phyloP scores from a whole-genome alignment of 1,284 basidiomycete species.

The Calocybe gambosa region DNA sequence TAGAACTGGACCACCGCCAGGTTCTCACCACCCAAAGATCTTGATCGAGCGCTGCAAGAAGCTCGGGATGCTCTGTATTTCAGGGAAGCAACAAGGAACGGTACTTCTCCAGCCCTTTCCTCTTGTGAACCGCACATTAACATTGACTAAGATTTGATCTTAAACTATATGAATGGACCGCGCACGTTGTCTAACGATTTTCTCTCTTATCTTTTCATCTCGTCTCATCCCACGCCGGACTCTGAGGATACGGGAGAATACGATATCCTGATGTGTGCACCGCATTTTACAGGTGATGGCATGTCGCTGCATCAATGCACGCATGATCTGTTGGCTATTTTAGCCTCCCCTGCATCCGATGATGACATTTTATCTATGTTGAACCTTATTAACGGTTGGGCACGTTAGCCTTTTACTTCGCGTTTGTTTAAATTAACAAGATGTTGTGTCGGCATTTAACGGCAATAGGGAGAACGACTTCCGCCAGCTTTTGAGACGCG shows the following conservation, averaged over 20 bases:
- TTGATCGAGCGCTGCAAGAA: slow-evolving; percentile 20
- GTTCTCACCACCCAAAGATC: slow-evolving; percentile 9
- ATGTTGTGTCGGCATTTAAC: slow-evolving; percentile 3
- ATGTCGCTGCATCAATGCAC: slow-evolving; percentile 41
- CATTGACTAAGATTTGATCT: slow-evolving; percentile 29
- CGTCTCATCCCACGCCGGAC: slow-evolving; percentile 13
- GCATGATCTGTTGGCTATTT: slow-evolving; percentile 37
- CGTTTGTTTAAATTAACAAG: too few species aligned
- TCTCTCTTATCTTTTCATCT: slow-evolving; percentile 43
- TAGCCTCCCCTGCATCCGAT: slow-evolving; percentile 23
- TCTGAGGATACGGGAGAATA: background rate
- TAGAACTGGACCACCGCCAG: background rate
- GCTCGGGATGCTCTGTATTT: slow-evolving; percentile 25
- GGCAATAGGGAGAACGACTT: slow-evolving; percentile 13
- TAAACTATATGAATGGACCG: slow-evolving; percentile 40
- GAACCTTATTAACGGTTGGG: slow-evolving; percentile 20
- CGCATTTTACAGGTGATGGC: slow-evolving; percentile 45
- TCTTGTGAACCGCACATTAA: background rate
- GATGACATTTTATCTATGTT: slow-evolving; percentile 19
- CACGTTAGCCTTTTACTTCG: slow-evolving; percentile 6
- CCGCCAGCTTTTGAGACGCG: slow-evolving; percentile 25
- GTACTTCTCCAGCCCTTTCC: slow-evolving; percentile 13
- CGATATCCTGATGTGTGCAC: slow-evolving; percentile 29
- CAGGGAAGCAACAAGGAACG: slow-evolving; percentile 23
- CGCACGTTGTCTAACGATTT: slow-evolving; percentile 39